These are phyloP conservation scores for Clausena lansium DNA, from an alignment of 345 rosid species.

Conservation along the genomic window DNA sequence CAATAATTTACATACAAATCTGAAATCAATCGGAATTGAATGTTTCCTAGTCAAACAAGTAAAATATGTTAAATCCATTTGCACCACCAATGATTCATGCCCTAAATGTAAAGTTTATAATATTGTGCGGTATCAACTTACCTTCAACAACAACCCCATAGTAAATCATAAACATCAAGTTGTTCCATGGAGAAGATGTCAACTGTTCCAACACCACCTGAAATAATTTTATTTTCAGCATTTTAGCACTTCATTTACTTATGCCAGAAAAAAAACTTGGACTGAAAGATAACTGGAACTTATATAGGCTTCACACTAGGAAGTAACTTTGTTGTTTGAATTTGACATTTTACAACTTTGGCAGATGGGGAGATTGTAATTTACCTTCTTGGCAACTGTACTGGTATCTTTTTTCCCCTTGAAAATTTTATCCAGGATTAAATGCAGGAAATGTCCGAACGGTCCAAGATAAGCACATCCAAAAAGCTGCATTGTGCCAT, in stretches of 20 bases:
- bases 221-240: conserved; percentile 2
- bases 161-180: conserved; percentile 78
- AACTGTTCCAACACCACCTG: conserved; percentile 79
- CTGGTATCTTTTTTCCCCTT: conserved; percentile 81
- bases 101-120: neutral
- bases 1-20: neutral
- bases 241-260: conserved; percentile 5
- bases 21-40: neutral
- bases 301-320: no score
- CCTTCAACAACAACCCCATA: conserved; percentile 73
- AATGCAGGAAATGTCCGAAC: conserved; percentile 72
- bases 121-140: conserved; percentile 24
- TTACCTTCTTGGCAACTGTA: conserved; percentile 94
- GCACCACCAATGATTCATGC: neutral
- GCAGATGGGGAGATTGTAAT: neutral
- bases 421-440: conserved; percentile 71
- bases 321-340: neutral
- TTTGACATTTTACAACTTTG: neutral
- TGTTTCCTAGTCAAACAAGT: neutral
- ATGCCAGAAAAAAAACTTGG: neutral
- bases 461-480: conserved; percentile 89
- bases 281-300: neutral
- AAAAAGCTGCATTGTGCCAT: conserved; percentile 52
- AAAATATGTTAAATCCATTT: neutral
- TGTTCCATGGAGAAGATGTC: conserved; percentile 90